phyloP scores from a whole-genome alignment of 148 eudicot genomes.

The Rhododendron vialii region DNA sequence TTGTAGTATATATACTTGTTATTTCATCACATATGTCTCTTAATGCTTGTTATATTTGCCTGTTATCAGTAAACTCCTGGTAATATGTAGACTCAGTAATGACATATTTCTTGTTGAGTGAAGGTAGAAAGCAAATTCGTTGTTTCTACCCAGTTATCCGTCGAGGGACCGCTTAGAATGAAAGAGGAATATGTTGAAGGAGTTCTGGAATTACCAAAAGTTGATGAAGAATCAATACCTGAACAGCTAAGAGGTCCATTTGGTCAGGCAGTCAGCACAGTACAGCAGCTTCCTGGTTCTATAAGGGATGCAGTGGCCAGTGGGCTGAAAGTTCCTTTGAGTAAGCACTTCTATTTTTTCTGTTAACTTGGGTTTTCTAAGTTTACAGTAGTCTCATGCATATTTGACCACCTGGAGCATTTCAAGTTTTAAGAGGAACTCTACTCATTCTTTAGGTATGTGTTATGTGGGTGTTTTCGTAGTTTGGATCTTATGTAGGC shows the following conservation, averaged over 20 bases:
- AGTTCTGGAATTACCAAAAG: constrained; percentile 55
- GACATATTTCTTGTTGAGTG: constrained; percentile 23
- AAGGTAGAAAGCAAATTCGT: constrained; percentile 77
- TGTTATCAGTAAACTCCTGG: neutral
- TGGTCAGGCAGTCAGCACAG: constrained; percentile 55
- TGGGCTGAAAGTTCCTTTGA: constrained; percentile 72
- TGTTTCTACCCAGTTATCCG: constrained; percentile 54
- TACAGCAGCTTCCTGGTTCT: constrained; percentile 83
- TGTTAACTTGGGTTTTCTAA: neutral
- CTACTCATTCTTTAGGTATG: neutral
- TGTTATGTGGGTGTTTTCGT: neutral
- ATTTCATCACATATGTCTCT: neutral
- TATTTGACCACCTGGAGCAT: neutral
- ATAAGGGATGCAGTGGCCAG: constrained; percentile 52
- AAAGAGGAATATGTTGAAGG: constrained; percentile 83
- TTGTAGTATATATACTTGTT: neutral
- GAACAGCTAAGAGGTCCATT: constrained; percentile 62
- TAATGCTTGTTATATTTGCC: neutral
- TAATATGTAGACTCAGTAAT: neutral
- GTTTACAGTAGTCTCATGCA: neutral
- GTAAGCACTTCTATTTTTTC: constrained; percentile 37
- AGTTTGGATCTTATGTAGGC: neutral
- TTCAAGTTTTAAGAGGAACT: neutral
- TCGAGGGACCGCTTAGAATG: constrained; percentile 89
- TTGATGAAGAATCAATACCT: constrained; percentile 68